These are phyloP conservation scores for Trametopsis cervina DNA, from an alignment of 768 basidiomycete genomes.

Conservation along the genomic window DNA sequence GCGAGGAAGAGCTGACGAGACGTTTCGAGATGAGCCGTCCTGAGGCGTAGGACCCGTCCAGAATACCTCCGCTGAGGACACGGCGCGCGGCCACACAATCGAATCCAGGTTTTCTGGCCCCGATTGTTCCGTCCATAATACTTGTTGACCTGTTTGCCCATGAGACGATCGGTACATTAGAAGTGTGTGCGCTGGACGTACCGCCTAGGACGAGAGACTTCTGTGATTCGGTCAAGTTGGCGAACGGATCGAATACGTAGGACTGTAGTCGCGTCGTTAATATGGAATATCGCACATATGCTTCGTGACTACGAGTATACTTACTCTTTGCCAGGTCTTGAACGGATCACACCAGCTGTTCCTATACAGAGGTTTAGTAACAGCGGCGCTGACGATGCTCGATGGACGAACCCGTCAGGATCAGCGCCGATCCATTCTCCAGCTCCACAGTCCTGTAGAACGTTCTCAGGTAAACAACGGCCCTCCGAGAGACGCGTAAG, in stretches of 20 bases:
- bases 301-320: no score
- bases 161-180: no score
- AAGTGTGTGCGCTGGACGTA: slow-evolving; percentile 3
- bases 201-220: slow-evolving; percentile 58
- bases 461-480: neutral
- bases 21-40: slow-evolving; percentile 18
- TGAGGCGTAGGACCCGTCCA: slow-evolving; percentile 42
- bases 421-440: slow-evolving; percentile 64
- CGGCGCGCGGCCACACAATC: slow-evolving; percentile 69
- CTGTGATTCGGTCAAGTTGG: slow-evolving; percentile 42
- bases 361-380: no score
- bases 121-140: slow-evolving; percentile 74
- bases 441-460: slow-evolving; percentile 54
- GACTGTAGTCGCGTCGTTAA: no score
- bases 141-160: slow-evolving; percentile 48
- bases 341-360: slow-evolving; percentile 76
- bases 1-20: slow-evolving; percentile 45
- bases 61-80: slow-evolving; percentile 68
- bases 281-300: no score
- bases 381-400: no score
- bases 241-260: slow-evolving; percentile 67
- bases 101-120: slow-evolving; percentile 59
- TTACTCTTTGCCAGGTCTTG: slow-evolving; percentile 73
- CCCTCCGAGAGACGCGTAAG: neutral
- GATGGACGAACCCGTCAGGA: slow-evolving; percentile 28